phyloP scores from a whole-genome alignment of 495 filamentous ascomycete genomes.

The Bryoglossum gracile region DNA sequence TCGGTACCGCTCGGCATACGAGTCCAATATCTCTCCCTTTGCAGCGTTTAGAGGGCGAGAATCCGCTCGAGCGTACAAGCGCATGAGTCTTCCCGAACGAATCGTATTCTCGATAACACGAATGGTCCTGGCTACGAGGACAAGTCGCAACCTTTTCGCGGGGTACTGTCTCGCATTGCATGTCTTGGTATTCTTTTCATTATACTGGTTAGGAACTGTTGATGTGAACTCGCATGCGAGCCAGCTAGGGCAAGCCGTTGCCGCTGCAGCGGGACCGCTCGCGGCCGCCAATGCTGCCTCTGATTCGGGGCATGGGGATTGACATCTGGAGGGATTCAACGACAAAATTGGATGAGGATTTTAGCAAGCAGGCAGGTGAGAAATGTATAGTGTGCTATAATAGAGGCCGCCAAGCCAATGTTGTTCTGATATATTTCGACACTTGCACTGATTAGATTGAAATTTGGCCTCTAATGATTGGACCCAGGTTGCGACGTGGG shows the following conservation, averaged over 20 bases:
- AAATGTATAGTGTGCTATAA: constrained; percentile 20
- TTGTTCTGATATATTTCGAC: background rate
- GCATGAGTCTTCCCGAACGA: constrained; percentile 88
- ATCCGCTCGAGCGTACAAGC: constrained; percentile 83
- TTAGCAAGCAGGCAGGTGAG: background rate
- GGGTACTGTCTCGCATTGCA: constrained; percentile 86
- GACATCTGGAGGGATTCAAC: constrained; percentile 54
- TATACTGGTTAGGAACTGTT: constrained; percentile 72
- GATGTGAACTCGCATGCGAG: constrained; percentile 50
- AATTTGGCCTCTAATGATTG: background rate
- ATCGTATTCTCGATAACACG: constrained; percentile 85
- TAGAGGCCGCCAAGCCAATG: constrained; percentile 1
- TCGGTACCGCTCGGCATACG: constrained; percentile 87
- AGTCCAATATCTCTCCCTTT: constrained; percentile 91
- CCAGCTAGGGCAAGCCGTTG: constrained; percentile 35
- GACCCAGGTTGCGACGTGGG: background rate
- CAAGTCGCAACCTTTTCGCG: constrained; percentile 92
- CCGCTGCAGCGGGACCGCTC: constrained; percentile 36
- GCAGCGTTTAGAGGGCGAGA: constrained; percentile 90
- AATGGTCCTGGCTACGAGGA: constrained; percentile 82
- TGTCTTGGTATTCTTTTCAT: constrained; percentile 72
- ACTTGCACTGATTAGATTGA: background rate
- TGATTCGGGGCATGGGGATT: constrained; percentile 45
- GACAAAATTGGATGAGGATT: constrained; percentile 14
- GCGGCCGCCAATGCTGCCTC: constrained; percentile 30